phyloP scores from a whole-genome alignment of 192 early-diverging fungal genomes.

The Oehlia diaphana region DNA sequence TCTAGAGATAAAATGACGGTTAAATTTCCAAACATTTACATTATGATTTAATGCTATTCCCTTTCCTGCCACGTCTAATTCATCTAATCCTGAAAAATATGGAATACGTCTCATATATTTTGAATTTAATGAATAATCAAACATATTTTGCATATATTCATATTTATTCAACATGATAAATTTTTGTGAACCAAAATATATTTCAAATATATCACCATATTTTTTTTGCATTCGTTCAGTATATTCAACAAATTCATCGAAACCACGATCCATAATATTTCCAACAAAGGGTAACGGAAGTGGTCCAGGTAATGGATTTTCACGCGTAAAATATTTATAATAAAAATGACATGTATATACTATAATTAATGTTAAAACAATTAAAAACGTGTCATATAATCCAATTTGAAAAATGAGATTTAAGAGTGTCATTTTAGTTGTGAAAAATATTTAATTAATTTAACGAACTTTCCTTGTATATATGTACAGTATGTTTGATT shows the following conservation, averaged over 20 bases:
- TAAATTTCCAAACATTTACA: constrained; percentile 7
- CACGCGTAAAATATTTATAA: background rate
- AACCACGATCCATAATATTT: background rate
- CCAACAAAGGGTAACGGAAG: background rate
- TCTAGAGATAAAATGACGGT: constrained; percentile 3
- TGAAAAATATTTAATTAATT: no score
- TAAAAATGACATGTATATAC: background rate
- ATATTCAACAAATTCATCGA: background rate
- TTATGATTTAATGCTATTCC: constrained; percentile 2
- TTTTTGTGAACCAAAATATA: background rate
- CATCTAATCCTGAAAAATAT: background rate
- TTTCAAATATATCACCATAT: background rate
- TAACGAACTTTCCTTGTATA: no score
- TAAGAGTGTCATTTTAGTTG: no score
- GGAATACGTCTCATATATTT: background rate
- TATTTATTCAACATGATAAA: background rate
- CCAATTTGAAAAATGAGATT: no score
- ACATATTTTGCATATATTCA: no score
- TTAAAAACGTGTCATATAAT: no score
- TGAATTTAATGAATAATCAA: background rate
- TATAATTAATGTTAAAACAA: no score
- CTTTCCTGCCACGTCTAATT: background rate
- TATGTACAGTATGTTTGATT: no score
- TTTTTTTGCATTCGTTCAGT: background rate
- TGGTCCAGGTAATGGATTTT: background rate